Evolutionary conservation across 1,139 yeast species (phyloP).

Genomic region (Scheffersomyces segobiensis): DNA sequence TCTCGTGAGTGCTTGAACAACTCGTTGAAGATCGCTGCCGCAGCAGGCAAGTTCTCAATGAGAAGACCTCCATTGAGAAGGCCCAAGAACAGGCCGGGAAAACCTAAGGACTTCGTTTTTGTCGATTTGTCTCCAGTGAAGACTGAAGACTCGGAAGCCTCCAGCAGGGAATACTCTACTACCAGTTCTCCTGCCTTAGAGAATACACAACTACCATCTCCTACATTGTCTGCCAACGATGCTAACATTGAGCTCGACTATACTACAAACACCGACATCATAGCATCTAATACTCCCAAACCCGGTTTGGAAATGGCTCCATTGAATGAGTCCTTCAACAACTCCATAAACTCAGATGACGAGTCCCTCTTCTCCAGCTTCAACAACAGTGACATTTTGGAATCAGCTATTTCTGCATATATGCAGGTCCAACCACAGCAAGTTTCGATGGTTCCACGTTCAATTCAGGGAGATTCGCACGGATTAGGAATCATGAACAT

Average conservation of each 20-base stretch:
- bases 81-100: slow-evolving; percentile 53
- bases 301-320: slow-evolving; percentile 15
- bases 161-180: slow-evolving; percentile 4
- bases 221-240: slow-evolving; percentile 7
- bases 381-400: slow-evolving; percentile 7
- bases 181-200: slow-evolving; percentile 2
- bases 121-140: slow-evolving; percentile 56
- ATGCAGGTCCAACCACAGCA: slow-evolving; percentile 12
- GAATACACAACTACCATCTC: slow-evolving; percentile 3
- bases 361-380: slow-evolving; percentile 11
- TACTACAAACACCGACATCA: neutral
- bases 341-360: slow-evolving; percentile 8
- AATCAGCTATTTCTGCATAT: slow-evolving; percentile 12
- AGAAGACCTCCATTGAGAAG: slow-evolving; percentile 50
- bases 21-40: slow-evolving; percentile 44
- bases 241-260: neutral
- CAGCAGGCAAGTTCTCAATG: slow-evolving; percentile 35
- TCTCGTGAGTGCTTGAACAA: slow-evolving; percentile 44
- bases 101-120: slow-evolving; percentile 54
- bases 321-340: slow-evolving; percentile 12
- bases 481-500: slow-evolving; percentile 29
- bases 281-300: slow-evolving; percentile 1
- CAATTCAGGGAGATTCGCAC: slow-evolving; percentile 8
- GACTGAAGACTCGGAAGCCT: slow-evolving; percentile 22
- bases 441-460: slow-evolving; percentile 3